These are phyloP conservation scores for Penicillium capsulatum DNA, from an alignment of 2,329 filamentous ascomycete species.

Conservation along the genomic window DNA sequence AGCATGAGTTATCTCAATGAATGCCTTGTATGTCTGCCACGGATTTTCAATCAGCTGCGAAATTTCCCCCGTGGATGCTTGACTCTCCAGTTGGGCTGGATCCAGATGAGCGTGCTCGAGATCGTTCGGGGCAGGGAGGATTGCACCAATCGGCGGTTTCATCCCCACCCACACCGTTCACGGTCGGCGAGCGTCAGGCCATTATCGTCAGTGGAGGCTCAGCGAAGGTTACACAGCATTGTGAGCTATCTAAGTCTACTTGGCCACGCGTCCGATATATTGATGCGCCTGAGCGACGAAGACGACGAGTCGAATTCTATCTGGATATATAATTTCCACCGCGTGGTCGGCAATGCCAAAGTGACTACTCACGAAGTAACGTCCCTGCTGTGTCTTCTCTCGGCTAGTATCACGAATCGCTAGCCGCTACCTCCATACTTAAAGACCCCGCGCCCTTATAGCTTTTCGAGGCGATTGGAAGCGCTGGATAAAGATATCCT, in stretches of 20 bases:
- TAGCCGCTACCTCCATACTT: conserved; percentile 69
- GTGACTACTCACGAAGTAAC: conserved; percentile 66
- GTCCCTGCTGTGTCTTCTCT: conserved; percentile 64
- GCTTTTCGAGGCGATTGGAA: conserved; percentile 57
- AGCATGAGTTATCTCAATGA: too few species aligned
- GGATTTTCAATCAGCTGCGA: too few species aligned
- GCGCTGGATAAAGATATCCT: conserved; percentile 58
- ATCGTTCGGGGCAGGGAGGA: too few species aligned
- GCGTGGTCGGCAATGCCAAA: conserved; percentile 55
- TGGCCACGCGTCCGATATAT: conserved; percentile 59
- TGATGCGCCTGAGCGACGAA: conserved; percentile 34
- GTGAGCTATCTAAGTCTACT: conserved; percentile 65
- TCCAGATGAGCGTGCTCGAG: too few species aligned
- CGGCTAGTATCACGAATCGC: conserved; percentile 61
- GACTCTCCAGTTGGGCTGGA: too few species aligned
- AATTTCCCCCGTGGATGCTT: too few species aligned
- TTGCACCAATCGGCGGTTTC: too few species aligned
- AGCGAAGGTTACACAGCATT: too few species aligned
- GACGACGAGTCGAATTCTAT: conserved; percentile 41
- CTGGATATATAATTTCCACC: conserved; percentile 62
- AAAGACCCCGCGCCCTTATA: conserved; percentile 57
- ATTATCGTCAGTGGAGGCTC: too few species aligned
- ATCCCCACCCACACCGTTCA: too few species aligned
- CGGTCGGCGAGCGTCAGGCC: too few species aligned
- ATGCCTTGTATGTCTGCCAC: too few species aligned